These are phyloP conservation scores for Xylariaceae sp. DNA, from an alignment of 2,329 filamentous ascomycete species.

Conservation along the genomic window DNA sequence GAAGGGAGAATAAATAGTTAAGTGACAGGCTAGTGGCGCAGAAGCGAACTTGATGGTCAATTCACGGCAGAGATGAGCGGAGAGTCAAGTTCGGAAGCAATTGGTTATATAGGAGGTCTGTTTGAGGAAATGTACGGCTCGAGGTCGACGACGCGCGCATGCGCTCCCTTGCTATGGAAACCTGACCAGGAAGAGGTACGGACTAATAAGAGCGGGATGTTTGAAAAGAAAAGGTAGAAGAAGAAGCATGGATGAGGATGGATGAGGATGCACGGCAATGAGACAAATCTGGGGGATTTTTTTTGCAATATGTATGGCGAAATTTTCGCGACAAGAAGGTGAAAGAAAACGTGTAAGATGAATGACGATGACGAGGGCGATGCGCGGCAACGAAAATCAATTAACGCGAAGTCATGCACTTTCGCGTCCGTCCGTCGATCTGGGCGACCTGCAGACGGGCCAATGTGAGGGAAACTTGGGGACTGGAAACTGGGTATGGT, in stretches of 20 bases:
- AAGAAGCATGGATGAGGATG: too few relatives aligned
- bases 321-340: background rate
- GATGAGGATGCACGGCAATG: too few relatives aligned
- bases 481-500: too few relatives aligned
- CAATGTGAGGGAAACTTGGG: too few relatives aligned
- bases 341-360: conserved; percentile 7
- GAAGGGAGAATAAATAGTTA: too few relatives aligned
- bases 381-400: conserved; percentile 13
- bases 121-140: background rate
- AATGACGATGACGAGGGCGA: conserved; percentile 10
- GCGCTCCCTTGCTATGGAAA: too few relatives aligned
- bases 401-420: conserved; percentile 23
- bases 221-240: background rate
- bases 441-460: background rate
- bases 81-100: background rate
- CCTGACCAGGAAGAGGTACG: background rate
- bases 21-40: too few relatives aligned
- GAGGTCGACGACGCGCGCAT: background rate
- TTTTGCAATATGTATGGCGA: too few relatives aligned
- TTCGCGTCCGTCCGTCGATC: conserved; percentile 15
- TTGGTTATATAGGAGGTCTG: background rate
- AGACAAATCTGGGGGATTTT: too few relatives aligned
- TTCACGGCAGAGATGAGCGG: background rate
- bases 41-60: background rate
- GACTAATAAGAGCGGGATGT: background rate